These are phyloP conservation scores for Musa acuminata DNA, from an alignment of 176 grass and related monocot genomes.

Conservation along the genomic window DNA sequence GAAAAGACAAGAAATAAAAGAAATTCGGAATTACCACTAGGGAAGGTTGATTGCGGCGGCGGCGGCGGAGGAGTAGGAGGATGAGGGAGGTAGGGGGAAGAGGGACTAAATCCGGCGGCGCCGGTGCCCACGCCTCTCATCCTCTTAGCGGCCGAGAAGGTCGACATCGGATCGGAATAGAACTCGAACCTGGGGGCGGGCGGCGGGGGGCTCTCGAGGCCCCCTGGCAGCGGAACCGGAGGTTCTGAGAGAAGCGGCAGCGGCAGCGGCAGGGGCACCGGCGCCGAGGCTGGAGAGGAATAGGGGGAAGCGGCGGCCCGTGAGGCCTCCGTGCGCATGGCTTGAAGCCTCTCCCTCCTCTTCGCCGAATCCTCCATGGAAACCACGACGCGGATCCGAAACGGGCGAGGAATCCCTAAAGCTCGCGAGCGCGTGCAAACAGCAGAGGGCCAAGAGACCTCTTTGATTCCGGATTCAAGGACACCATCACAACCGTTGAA, in stretches of 20 bases:
- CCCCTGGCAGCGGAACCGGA: not conserved
- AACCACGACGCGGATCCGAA: not conserved
- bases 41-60: not conserved
- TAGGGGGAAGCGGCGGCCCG: not conserved
- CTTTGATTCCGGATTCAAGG: no score
- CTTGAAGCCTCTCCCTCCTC: conserved; percentile 4
- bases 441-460: no score
- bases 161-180: conserved; percentile 5
- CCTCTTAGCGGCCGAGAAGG: conserved; percentile 9
- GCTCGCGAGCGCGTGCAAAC: no score
- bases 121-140: not conserved
- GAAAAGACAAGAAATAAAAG: not conserved
- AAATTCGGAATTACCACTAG: conserved; percentile 3
- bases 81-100: not conserved
- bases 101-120: not conserved
- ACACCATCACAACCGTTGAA: no score
- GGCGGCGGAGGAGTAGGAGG: not conserved
- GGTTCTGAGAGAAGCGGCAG: not conserved
- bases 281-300: not conserved
- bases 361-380: conserved; percentile 7
- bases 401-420: no score
- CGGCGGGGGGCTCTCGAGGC: not conserved
- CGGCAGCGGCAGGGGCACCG: not conserved
- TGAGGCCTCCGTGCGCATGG: conserved; percentile 17
- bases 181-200: conserved; percentile 3